These are phyloP conservation scores for Dipteronia sinensis DNA, from an alignment of 345 rosid species.

Conservation along the genomic window DNA sequence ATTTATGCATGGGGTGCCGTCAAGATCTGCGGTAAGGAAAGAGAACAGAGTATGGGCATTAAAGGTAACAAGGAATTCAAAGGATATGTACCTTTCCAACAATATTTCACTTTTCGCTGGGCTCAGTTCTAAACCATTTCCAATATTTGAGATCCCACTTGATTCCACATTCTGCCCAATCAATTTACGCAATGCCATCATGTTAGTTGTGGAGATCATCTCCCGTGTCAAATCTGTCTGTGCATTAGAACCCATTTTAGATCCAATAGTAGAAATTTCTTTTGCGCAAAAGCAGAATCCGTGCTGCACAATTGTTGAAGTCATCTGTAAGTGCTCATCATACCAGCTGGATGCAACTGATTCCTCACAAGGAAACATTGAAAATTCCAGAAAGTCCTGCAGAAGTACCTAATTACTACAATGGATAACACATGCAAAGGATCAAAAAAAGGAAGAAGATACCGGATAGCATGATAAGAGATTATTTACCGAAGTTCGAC, in stretches of 20 bases:
- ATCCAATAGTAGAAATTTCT: constrained; percentile 43
- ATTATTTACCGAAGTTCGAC: constrained; percentile 48
- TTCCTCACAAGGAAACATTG: constrained; percentile 39
- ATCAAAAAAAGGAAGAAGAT: constrained; percentile 3
- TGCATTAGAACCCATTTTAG: constrained; percentile 27
- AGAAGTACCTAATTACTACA: constrained; percentile 23
- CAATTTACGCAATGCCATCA: constrained; percentile 35
- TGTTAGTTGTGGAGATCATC: constrained; percentile 27
- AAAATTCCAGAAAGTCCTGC: constrained; percentile 58
- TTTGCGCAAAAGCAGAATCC: constrained; percentile 62
- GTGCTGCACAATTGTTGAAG: constrained; percentile 51
- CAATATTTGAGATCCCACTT: constrained; percentile 24
- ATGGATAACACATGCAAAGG: constrained; percentile 13
- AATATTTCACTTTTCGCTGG: constrained; percentile 28
- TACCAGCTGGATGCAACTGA: constrained; percentile 43
- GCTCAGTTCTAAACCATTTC: constrained; percentile 33
- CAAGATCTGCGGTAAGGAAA: not conserved
- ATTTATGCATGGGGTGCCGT: not conserved
- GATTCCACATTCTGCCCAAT: constrained; percentile 29
- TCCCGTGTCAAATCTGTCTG: constrained; percentile 36
- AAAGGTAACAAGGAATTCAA: not conserved
- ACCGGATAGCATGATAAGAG: not conserved
- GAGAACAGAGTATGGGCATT: not conserved
- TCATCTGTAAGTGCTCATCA: constrained; percentile 58
- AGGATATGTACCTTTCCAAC: constrained; percentile 38